Conservation (phyloP, 1,284 basidiomycete genomes). For the Amylostereum areolatum region DNA sequence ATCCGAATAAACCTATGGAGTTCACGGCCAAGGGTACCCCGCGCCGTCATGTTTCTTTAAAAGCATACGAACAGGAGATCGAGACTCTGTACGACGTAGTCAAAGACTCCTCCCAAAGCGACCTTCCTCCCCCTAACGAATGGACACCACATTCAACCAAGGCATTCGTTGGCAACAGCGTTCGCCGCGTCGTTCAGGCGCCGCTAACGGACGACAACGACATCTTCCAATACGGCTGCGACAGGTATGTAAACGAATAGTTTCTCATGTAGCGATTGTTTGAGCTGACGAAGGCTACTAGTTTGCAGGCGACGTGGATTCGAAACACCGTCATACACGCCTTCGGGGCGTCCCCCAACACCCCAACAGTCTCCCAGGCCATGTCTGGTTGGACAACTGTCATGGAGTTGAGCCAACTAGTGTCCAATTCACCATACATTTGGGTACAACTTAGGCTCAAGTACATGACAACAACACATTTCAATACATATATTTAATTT, state of each 20-base stretch:
- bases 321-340: constrained; percentile 31
- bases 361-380: no score
- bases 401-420: no score
- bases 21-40: constrained; percentile 25
- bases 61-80: constrained; percentile 27
- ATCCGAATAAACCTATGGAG: constrained; percentile 22
- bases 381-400: no score
- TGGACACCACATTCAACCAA: background rate
- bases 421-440: no score
- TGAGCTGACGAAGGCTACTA: constrained; percentile 10
- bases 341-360: constrained; percentile 19
- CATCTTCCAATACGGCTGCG: constrained; percentile 13
- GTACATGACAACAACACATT: no score
- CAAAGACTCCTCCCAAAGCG: constrained; percentile 9
- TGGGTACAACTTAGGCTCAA: no score
- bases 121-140: background rate
- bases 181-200: constrained; percentile 3
- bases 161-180: background rate
- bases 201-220: constrained; percentile 11
- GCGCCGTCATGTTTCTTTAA: constrained; percentile 20
- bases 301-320: constrained; percentile 38
- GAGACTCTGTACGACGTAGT: constrained; percentile 18
- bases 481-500: no score
- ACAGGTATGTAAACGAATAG: constrained; percentile 10
- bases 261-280: background rate